Conservation (phyloP, 805 yeast species). For the Saccharomyces kudriavzevii region DNA sequence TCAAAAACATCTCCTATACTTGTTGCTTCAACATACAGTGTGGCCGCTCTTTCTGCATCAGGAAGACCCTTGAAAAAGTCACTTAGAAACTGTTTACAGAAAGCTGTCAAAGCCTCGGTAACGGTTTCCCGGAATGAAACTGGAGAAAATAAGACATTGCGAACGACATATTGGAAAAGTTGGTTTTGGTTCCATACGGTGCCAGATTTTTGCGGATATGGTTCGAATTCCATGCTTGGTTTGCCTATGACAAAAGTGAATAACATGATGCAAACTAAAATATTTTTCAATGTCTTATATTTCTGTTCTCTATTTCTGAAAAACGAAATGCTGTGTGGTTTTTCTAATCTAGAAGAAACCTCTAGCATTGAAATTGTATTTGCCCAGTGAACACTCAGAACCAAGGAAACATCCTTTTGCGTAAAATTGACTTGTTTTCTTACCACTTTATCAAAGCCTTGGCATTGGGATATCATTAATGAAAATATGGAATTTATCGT, state of each 20-base stretch:
- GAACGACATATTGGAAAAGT: conserved; percentile 26
- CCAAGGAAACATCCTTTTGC: conserved; percentile 13
- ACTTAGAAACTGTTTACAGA: conserved; percentile 11
- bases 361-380: conserved; percentile 47
- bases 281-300: conserved; percentile 31
- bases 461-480: conserved; percentile 12
- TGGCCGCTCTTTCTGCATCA: background rate
- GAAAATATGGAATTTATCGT: conserved; percentile 14
- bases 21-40: background rate
- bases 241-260: conserved; percentile 15
- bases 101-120: conserved; percentile 12
- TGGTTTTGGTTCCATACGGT: conserved; percentile 17
- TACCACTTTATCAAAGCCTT: conserved; percentile 17
- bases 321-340: conserved; percentile 27
- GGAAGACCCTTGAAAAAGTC: conserved; percentile 13
- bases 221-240: conserved; percentile 14
- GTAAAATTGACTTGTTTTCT: conserved; percentile 11
- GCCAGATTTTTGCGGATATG: conserved; percentile 11
- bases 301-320: conserved; percentile 34
- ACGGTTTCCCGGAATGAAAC: conserved; percentile 13
- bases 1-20: background rate
- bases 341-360: conserved; percentile 45
- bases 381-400: conserved; percentile 25
- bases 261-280: conserved; percentile 21
- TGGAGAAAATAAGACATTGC: conserved; percentile 13